phyloP scores from a whole-genome alignment of 1,284 basidiomycete species.

The Trametes polyzona region DNA sequence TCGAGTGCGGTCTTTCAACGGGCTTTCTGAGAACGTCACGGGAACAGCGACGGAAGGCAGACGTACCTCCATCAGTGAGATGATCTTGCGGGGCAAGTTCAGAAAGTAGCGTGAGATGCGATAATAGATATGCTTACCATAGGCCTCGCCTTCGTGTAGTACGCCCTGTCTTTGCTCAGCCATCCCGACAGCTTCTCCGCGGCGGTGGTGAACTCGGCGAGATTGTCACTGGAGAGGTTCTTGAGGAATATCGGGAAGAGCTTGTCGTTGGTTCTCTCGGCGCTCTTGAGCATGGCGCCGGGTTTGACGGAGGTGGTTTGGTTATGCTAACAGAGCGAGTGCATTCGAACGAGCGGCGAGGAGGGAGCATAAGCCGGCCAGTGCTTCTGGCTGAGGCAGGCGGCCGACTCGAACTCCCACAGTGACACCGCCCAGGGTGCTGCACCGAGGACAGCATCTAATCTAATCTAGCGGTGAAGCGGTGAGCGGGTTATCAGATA shows the following conservation, averaged over 20 bases:
- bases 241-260: conserved; percentile 26
- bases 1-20: conserved; percentile 22
- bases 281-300: neutral
- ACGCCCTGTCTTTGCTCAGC: conserved; percentile 26
- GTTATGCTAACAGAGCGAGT: neutral
- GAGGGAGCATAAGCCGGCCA: neutral
- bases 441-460: neutral
- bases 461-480: conserved; percentile 10
- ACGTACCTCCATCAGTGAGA: conserved; percentile 28
- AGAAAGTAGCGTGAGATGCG: neutral
- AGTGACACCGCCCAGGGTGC: no score
- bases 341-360: neutral
- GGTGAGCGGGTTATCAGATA: conserved; percentile 17
- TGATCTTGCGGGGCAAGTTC: conserved; percentile 15
- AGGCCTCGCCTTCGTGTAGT: conserved; percentile 27
- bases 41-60: neutral
- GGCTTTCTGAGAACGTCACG: neutral
- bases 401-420: neutral
- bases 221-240: conserved; percentile 16
- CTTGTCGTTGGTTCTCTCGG: conserved; percentile 26
- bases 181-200: conserved; percentile 26
- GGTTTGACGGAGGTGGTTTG: conserved; percentile 10
- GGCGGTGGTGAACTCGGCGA: conserved; percentile 16
- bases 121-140: conserved; percentile 12
- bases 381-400: neutral